Evolutionary conservation across 805 yeast species (phyloP).

Genomic region (Diddensiella transvaalensis): DNA sequence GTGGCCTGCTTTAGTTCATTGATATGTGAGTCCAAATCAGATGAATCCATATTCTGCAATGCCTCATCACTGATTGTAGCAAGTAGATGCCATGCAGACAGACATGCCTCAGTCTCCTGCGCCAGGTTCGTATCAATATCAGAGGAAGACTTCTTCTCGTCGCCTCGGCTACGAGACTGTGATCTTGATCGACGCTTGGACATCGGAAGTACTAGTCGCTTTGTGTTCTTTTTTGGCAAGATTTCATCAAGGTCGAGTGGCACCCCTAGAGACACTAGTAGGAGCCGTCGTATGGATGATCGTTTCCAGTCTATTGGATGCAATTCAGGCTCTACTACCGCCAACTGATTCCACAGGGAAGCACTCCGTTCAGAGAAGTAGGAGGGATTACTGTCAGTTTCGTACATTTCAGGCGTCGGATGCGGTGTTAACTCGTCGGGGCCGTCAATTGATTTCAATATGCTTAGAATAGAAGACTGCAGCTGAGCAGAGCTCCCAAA

Average conservation of each 20-base stretch:
- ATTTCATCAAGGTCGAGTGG: conserved; percentile 69
- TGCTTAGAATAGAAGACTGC: conserved; percentile 16
- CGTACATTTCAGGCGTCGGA: neutral
- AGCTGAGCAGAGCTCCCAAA: conserved; percentile 22
- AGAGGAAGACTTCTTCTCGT: neutral
- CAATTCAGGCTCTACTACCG: conserved; percentile 43
- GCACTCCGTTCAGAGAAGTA: conserved; percentile 24
- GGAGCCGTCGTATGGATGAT: conserved; percentile 59
- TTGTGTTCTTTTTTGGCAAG: conserved; percentile 31
- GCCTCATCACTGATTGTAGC: conserved; percentile 37
- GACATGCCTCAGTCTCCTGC: conserved; percentile 20
- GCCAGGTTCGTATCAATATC: conserved; percentile 1
- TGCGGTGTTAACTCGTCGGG: neutral
- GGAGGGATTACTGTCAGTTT: conserved; percentile 6
- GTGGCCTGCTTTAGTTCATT: conserved; percentile 35
- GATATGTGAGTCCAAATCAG: conserved; percentile 40
- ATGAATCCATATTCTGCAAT: conserved; percentile 33
- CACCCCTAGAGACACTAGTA: conserved; percentile 63
- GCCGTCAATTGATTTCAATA: conserved; percentile 5
- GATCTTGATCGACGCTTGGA: neutral
- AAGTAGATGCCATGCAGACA: conserved; percentile 33
- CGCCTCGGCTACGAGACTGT: neutral
- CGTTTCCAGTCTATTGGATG: conserved; percentile 67
- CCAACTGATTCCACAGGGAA: conserved; percentile 44
- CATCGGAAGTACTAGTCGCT: conserved; percentile 25